Evolutionary conservation across 306 rosid species (phyloP), one percentile per base, ranked within the genome.

Genomic region (Lathyrus oleraceus): DNA sequence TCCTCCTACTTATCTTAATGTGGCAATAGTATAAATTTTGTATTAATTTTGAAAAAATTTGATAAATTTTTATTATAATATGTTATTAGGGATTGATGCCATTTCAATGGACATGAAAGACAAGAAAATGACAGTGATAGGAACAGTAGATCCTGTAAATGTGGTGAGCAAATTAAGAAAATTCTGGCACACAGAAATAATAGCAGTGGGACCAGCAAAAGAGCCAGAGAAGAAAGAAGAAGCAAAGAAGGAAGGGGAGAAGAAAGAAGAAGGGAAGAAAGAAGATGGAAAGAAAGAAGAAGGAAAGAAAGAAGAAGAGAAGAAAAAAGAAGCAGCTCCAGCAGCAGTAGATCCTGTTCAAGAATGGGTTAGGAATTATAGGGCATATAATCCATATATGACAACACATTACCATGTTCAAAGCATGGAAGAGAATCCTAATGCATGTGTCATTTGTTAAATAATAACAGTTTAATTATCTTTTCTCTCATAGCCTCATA

Each of bases 371-470:
- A 86, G 42, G 82, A 85, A 89, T 67, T 85, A 88, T 42, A 89
- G 85, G 65, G 86, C 92, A 3, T 87, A 86, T 77, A 85, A 90
- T 52, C 92, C 96, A 5, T 83, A 86, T 39, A 79, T 87, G 85
- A 80, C 92, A 56, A 64, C 86, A 19, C 81, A 91, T n/a, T 86
- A 86, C 83, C 70, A 87, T 66, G 92, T 35, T 52, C 99, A 89
- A 15, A 87, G 96, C 86, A 85, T 90, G 72, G 99, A 94, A 72
- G 99, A 94, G 83, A 91, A 91, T 70, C 99, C 99, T 38, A 94
- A 86, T 81, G 87, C 88, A 9, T 94, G 99, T 78, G 92, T 69
- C 53, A 87, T 94, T 81, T 88, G 62, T 52, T 93, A 57, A 21
- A 16, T 66, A 35, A 35, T 35, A 35, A 10, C 59, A 70, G 58